phyloP scores from a whole-genome alignment of 2,329 filamentous ascomycete genomes.

The Ophiostoma sp. region DNA sequence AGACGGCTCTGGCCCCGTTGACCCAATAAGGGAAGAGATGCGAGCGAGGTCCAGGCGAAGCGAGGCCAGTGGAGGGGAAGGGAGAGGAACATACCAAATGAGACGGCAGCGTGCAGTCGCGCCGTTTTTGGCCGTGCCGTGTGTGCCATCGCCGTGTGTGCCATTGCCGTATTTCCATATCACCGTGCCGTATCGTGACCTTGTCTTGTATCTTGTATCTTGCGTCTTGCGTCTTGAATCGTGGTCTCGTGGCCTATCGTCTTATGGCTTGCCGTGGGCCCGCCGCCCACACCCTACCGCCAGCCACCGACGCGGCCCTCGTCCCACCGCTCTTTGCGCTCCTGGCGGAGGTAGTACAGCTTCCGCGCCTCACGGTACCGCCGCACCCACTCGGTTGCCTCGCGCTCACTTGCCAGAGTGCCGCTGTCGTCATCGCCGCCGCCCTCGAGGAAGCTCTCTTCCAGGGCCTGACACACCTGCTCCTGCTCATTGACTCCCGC shows the following conservation, averaged over 20 bases:
- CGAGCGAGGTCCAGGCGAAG: neutral
- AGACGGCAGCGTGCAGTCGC: neutral
- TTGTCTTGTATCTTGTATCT: neutral
- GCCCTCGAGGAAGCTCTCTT: constrained; percentile 78
- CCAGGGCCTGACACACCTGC: constrained; percentile 69
- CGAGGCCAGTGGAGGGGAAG: neutral
- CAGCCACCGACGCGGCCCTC: constrained; percentile 92
- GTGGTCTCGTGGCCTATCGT: neutral
- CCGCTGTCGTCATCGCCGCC: constrained; percentile 40
- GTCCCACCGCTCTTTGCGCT: constrained; percentile 91
- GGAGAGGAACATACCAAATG: neutral
- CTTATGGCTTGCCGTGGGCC: neutral
- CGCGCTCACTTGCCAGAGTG: constrained; percentile 64
- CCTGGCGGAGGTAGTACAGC: constrained; percentile 71
- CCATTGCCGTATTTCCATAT: neutral
- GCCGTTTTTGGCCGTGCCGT: constrained; percentile 1
- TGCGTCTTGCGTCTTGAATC: neutral
- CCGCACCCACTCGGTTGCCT: constrained; percentile 78
- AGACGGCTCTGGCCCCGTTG: neutral
- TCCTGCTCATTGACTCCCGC: constrained; percentile 80
- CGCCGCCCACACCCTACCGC: constrained; percentile 48
- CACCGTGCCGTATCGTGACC: neutral
- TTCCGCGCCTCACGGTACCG: constrained; percentile 75
- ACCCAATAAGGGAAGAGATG: neutral
- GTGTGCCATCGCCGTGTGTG: neutral